Evolutionary conservation across 768 basidiomycete genomes (phyloP).

Genomic region (Amanita exitialis): DNA sequence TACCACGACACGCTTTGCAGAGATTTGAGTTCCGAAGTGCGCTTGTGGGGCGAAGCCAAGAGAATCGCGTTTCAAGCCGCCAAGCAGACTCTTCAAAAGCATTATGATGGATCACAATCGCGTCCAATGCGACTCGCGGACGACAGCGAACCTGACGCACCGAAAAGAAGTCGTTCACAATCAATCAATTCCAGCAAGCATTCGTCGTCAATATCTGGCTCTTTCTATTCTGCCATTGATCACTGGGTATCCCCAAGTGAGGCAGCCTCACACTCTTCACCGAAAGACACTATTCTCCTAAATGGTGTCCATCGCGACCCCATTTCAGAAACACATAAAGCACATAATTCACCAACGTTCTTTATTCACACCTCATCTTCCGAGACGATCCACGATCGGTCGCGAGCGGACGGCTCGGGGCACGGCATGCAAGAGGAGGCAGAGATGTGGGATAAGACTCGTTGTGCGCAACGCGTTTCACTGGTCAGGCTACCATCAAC

Average conservation of each 20-base stretch:
- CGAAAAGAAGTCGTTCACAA: constrained; percentile 13
- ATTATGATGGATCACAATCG: constrained; percentile 28
- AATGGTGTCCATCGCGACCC: not conserved
- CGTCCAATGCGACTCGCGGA: constrained; percentile 18
- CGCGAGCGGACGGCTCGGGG: not conserved
- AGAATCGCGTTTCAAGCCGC: constrained; percentile 68
- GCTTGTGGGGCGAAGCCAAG: constrained; percentile 56
- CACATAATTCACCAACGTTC: not conserved
- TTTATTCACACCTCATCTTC: not conserved
- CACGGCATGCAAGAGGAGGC: constrained; percentile 48
- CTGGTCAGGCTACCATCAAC: constrained; percentile 63
- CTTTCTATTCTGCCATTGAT: constrained; percentile 63
- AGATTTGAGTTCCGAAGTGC: constrained; percentile 67
- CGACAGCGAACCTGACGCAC: constrained; percentile 10
- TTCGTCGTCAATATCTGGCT: constrained; percentile 37
- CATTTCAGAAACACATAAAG: not conserved
- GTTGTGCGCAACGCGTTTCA: constrained; percentile 78
- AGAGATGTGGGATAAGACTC: constrained; percentile 85
- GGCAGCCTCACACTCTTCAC: constrained; percentile 7
- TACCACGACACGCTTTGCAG: constrained; percentile 64
- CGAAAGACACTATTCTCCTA: not conserved
- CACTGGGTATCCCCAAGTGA: constrained; percentile 40
- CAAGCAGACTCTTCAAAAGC: constrained; percentile 46
- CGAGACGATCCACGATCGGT: constrained; percentile 7
- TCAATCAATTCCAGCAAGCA: constrained; percentile 26